Conservation (phyloP, 2,329 filamentous ascomycete species). For the Exophiala spinifera region DNA sequence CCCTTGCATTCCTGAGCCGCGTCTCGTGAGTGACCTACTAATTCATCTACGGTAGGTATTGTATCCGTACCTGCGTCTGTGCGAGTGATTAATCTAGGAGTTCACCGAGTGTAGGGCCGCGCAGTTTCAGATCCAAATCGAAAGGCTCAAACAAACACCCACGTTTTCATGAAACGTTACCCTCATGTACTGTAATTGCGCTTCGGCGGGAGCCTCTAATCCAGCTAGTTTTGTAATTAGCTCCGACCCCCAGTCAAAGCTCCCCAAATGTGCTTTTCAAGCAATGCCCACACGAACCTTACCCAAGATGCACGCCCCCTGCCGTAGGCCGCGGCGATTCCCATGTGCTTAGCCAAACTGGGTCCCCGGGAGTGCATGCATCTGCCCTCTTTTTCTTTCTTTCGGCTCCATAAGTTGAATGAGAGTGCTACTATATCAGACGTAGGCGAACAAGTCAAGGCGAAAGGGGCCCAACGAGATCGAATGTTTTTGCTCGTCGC, state of each 20-base stretch:
- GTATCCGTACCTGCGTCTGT: too few species aligned
- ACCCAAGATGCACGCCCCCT: not conserved
- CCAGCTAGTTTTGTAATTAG: not conserved
- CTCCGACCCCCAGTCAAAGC: not conserved
- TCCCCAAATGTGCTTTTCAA: not conserved
- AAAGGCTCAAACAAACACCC: not conserved
- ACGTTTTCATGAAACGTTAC: conserved; percentile 19
- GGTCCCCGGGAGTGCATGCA: too few species aligned
- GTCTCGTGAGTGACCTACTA: too few species aligned
- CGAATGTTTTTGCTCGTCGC: not conserved
- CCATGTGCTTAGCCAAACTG: not conserved
- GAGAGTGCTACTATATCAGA: not conserved
- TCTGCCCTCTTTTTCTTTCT: too few species aligned
- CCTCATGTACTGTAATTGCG: conserved; percentile 1
- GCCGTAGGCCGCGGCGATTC: not conserved
- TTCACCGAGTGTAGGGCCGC: too few species aligned
- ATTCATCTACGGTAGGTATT: too few species aligned
- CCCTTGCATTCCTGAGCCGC: too few species aligned
- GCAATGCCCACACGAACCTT: too few species aligned
- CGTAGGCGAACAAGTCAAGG: not conserved
- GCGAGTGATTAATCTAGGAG: too few species aligned
- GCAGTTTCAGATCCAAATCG: not conserved
- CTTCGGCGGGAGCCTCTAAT: not conserved
- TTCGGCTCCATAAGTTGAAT: not conserved
- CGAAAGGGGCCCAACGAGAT: not conserved